Conservation (phyloP, 768 basidiomycete species). For the Kwoniella heveanensis region DNA sequence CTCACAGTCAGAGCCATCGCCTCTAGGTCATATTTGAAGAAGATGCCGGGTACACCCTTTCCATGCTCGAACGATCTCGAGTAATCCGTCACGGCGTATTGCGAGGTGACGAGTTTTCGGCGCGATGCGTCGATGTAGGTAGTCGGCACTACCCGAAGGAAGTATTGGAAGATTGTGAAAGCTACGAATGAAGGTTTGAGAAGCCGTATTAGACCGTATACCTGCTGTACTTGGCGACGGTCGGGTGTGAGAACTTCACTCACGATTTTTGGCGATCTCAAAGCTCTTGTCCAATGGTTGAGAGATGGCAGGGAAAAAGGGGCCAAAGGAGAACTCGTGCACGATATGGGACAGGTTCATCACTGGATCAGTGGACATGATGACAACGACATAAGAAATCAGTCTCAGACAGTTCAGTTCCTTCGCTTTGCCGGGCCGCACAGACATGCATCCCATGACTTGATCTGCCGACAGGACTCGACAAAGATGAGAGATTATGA, state of each 20-base stretch:
- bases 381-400: neutral
- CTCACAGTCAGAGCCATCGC: constrained; percentile 81
- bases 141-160: constrained; percentile 91
- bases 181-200: constrained; percentile 61
- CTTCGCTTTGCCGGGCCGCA: neutral
- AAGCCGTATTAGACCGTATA: no score
- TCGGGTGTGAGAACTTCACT: constrained; percentile 56
- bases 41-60: constrained; percentile 82
- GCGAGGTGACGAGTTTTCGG: constrained; percentile 61
- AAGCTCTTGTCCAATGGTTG: constrained; percentile 93
- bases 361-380: constrained; percentile 62
- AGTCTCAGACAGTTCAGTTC: neutral
- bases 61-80: constrained; percentile 73
- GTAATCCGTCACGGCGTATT: constrained; percentile 95
- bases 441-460: neutral
- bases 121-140: constrained; percentile 64
- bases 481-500: no score
- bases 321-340: constrained; percentile 94
- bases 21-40: constrained; percentile 97
- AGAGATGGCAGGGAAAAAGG: constrained; percentile 89
- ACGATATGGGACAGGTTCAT: constrained; percentile 98
- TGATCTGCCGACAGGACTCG: no score
- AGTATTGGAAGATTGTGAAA: constrained; percentile 91
- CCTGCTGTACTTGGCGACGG: no score
- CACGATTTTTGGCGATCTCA: constrained; percentile 70